phyloP scores from a whole-genome alignment of 169 alveolate genomes.

The Neospora caninum region DNA sequence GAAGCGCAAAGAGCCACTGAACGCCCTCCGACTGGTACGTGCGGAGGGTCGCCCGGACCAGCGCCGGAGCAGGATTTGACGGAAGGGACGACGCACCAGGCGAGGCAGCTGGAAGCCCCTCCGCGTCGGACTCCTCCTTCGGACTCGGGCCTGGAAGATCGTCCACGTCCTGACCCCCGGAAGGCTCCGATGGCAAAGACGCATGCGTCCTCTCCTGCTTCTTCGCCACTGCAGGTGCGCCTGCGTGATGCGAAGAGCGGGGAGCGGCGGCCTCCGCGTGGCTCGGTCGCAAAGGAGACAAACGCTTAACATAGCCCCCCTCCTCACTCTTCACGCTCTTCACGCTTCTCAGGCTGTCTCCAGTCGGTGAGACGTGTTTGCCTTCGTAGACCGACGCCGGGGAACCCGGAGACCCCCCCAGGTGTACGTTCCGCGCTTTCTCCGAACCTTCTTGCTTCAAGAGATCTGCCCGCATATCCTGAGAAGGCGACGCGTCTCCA shows the following conservation, averaged over 20 bases:
- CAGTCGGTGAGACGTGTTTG: not conserved
- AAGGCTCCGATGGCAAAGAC: not conserved
- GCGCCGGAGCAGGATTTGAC: constrained; percentile 37
- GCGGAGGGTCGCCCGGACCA: constrained; percentile 91
- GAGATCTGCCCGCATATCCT: too few relatives aligned
- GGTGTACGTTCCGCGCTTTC: too few relatives aligned
- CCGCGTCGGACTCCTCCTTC: not conserved
- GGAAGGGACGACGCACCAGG: not conserved
- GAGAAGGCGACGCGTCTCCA: not conserved
- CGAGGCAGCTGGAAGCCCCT: not conserved
- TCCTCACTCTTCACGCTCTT: not conserved
- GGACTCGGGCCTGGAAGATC: not conserved
- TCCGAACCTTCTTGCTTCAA: too few relatives aligned
- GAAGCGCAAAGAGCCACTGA: constrained; percentile 96
- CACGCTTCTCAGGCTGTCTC: not conserved
- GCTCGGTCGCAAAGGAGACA: not conserved
- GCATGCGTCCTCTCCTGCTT: not conserved
- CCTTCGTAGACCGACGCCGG: not conserved
- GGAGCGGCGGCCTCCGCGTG: not conserved
- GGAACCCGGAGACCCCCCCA: too few relatives aligned
- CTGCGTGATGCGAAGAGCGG: not conserved
- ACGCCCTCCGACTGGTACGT: constrained; percentile 96
- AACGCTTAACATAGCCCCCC: not conserved
- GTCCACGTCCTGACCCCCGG: not conserved
- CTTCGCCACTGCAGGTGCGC: not conserved